phyloP scores from a whole-genome alignment of 192 early-diverging fungal species.

The Coemansia sp. region DNA sequence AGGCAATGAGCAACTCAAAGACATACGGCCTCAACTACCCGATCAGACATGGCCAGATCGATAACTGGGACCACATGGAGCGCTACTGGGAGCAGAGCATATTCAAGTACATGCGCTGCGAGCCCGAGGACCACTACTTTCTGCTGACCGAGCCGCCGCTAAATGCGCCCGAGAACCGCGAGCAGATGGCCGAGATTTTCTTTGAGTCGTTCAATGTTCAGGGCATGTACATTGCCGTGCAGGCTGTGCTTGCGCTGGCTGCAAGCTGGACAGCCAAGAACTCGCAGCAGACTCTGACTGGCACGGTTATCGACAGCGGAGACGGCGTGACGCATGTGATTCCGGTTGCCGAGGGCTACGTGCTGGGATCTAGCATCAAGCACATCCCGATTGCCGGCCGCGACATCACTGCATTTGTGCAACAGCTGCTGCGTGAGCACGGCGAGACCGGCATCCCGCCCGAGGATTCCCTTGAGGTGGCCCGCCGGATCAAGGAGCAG shows the following conservation, averaged over 20 bases:
- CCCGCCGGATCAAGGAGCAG: slow-evolving; percentile 94
- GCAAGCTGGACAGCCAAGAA: slow-evolving; percentile 91
- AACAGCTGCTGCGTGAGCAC: slow-evolving; percentile 95
- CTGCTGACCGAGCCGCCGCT: slow-evolving; percentile 96
- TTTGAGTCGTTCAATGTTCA: slow-evolving; percentile 99
- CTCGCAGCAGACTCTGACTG: slow-evolving; percentile 84
- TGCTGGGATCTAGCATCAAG: slow-evolving; percentile 96
- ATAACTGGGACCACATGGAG: slow-evolving; percentile 99
- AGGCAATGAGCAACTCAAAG: slow-evolving; percentile 87
- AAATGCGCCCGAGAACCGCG: slow-evolving; percentile 97
- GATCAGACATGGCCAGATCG: slow-evolving; percentile 96
- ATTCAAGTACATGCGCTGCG: slow-evolving; percentile 97
- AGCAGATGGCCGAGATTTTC: slow-evolving; percentile 98
- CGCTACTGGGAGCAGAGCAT: slow-evolving; percentile 98
- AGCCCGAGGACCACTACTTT: slow-evolving; percentile 98
- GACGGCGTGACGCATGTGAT: slow-evolving; percentile 99
- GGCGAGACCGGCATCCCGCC: slow-evolving; percentile 93
- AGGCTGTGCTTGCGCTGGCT: slow-evolving; percentile 96
- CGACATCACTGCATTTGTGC: slow-evolving; percentile 97
- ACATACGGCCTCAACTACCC: slow-evolving; percentile 89
- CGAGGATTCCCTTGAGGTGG: slow-evolving; percentile 93
- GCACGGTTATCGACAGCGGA: slow-evolving; percentile 97
- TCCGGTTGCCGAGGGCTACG: slow-evolving; percentile 98
- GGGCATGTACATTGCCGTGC: slow-evolving; percentile 98
- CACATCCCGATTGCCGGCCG: slow-evolving; percentile 98